These are phyloP conservation scores for Aspergillus sp. DNA, from an alignment of 2,329 filamentous ascomycete species.

Conservation along the genomic window DNA sequence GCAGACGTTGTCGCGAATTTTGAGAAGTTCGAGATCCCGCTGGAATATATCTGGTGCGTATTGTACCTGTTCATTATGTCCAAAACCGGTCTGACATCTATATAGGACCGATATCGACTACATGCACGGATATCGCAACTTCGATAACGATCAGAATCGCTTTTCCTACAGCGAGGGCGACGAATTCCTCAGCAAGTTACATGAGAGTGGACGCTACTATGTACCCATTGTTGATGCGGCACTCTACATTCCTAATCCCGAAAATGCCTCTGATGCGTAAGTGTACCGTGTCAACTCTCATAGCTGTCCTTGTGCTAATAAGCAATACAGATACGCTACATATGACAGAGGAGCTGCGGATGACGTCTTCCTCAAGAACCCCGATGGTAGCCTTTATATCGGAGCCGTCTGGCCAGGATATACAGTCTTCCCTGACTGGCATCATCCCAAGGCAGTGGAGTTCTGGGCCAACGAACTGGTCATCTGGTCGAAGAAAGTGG, in stretches of 20 bases:
- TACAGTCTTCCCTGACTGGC: slow-evolving; percentile 63
- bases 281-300: slow-evolving; percentile 42
- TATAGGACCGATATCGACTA: slow-evolving; percentile 53
- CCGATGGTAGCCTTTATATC: slow-evolving; percentile 57
- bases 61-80: neutral
- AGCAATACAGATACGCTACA: slow-evolving; percentile 49
- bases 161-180: slow-evolving; percentile 54
- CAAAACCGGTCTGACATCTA: neutral
- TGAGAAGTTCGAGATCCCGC: slow-evolving; percentile 57
- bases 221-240: slow-evolving; percentile 63
- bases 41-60: slow-evolving; percentile 52
- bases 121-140: slow-evolving; percentile 64
- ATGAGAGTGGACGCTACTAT: slow-evolving; percentile 58
- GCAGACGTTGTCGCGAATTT: slow-evolving; percentile 59
- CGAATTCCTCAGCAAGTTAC: slow-evolving; percentile 55
- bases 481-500: slow-evolving; percentile 54
- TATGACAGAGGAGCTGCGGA: slow-evolving; percentile 54
- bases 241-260: slow-evolving; percentile 72
- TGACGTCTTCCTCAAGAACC: slow-evolving; percentile 55
- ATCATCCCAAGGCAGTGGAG: slow-evolving; percentile 59
- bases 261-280: slow-evolving; percentile 67
- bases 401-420: slow-evolving; percentile 61
- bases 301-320: neutral
- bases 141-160: slow-evolving; percentile 56
- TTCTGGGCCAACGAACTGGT: slow-evolving; percentile 61